These are phyloP conservation scores for Vickermania ingenoplastis DNA, from an alignment of 208 protist genomes.

Conservation along the genomic window DNA sequence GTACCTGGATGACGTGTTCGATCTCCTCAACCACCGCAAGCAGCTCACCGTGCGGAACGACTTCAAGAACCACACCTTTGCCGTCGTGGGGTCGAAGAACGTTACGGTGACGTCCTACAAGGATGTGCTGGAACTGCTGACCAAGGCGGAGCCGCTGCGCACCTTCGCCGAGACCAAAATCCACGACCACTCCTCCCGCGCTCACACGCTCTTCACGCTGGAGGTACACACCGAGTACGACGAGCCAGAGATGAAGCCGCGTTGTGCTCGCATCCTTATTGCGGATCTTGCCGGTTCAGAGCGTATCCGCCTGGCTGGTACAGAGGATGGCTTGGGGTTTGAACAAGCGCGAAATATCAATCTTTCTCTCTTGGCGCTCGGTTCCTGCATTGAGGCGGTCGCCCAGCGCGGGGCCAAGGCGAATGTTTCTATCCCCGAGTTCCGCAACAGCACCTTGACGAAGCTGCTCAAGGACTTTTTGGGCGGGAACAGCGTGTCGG, in stretches of 20 bases:
- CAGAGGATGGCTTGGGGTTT: constrained; percentile 56
- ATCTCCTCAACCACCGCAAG: constrained; percentile 85
- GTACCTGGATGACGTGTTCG: constrained; percentile 93
- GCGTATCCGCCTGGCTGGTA: constrained; percentile 65
- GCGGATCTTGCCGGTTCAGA: constrained; percentile 79
- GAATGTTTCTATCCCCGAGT: constrained; percentile 48
- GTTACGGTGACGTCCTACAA: constrained; percentile 64
- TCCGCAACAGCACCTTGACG: constrained; percentile 77
- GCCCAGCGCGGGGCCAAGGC: constrained; percentile 25
- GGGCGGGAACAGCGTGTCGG: constrained; percentile 77
- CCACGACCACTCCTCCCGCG: constrained; percentile 74
- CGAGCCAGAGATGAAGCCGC: constrained; percentile 37
- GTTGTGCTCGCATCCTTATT: constrained; percentile 57
- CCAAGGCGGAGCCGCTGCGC: constrained; percentile 72
- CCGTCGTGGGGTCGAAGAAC: constrained; percentile 72
- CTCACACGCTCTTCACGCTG: constrained; percentile 77
- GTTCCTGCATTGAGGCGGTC: constrained; percentile 76
- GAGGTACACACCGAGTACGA: constrained; percentile 63
- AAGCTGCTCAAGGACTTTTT: constrained; percentile 84
- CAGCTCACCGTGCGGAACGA: constrained; percentile 82
- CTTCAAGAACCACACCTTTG: constrained; percentile 77
- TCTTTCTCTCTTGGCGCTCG: constrained; percentile 65
- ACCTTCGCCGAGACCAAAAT: constrained; percentile 85
- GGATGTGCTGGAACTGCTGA: constrained; percentile 76
- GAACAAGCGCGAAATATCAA: constrained; percentile 84